These are phyloP conservation scores for Laburnicola sp. DNA, from an alignment of 2,329 filamentous ascomycete genomes.

Conservation along the genomic window DNA sequence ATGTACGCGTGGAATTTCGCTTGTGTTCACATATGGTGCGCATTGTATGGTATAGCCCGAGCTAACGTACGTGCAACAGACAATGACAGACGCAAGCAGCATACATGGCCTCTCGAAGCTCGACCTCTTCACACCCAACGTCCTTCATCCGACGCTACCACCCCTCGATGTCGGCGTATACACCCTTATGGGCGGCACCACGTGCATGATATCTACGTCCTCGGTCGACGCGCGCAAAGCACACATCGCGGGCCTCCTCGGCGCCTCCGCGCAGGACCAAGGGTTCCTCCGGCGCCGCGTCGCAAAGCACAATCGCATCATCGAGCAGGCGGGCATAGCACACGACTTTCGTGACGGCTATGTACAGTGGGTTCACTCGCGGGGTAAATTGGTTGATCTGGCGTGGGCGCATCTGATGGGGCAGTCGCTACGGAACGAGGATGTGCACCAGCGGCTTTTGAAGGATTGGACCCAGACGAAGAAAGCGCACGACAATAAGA, in stretches of 20 bases:
- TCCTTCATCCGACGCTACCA: slow-evolving; percentile 28
- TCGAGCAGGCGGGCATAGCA: slow-evolving; percentile 20
- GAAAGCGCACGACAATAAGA: too few relatives aligned
- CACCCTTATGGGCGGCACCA: slow-evolving; percentile 21
- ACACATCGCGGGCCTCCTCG: slow-evolving; percentile 21
- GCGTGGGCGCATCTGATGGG: slow-evolving; percentile 10
- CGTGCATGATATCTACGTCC: slow-evolving; percentile 29
- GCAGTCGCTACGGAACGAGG: too few relatives aligned
- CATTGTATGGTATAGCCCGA: background rate
- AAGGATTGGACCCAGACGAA: too few relatives aligned
- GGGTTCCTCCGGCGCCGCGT: slow-evolving; percentile 17
- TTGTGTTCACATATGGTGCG: background rate
- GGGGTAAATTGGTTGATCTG: slow-evolving; percentile 13
- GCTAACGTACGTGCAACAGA: slow-evolving; percentile 19
- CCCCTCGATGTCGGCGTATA: slow-evolving; percentile 25
- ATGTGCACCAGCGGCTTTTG: too few relatives aligned
- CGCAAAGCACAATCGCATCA: slow-evolving; percentile 25
- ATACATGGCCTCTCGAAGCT: slow-evolving; percentile 33
- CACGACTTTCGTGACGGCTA: background rate
- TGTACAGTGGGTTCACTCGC: background rate
- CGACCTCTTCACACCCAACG: slow-evolving; percentile 39
- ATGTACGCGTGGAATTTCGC: slow-evolving; percentile 1
- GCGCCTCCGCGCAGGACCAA: slow-evolving; percentile 4
- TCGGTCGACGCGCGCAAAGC: slow-evolving; percentile 28
- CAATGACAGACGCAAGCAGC: slow-evolving; percentile 32